Conservation (phyloP, 768 basidiomycete genomes). For the Rhizopogon sp. region DNA sequence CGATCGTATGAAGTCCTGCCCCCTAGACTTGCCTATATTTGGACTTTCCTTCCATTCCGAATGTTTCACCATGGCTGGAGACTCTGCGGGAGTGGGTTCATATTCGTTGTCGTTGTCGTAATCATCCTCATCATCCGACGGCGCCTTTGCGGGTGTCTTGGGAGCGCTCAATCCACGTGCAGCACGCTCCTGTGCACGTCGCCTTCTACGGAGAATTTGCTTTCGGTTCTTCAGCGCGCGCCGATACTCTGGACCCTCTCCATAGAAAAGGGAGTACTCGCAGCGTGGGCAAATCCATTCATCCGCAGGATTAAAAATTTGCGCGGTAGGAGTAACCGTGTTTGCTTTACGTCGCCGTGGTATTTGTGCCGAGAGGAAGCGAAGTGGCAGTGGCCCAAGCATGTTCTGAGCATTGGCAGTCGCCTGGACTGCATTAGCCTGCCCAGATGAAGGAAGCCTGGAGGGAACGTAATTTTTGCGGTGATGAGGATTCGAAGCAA, state of each 20-base stretch:
- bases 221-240: constrained; percentile 67
- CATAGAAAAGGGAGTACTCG: constrained; percentile 90
- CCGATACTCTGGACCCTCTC: constrained; percentile 65
- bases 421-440: constrained; percentile 32
- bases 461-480: constrained; percentile 91
- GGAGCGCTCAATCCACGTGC: constrained; percentile 29
- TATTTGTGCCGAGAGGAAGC: constrained; percentile 66
- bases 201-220: constrained; percentile 67
- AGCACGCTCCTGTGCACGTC: constrained; percentile 67
- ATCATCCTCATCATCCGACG: constrained; percentile 21
- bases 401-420: constrained; percentile 40
- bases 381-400: constrained; percentile 56
- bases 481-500: constrained; percentile 95
- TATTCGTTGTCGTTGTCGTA: constrained; percentile 13
- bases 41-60: constrained; percentile 14
- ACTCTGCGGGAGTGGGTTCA: constrained; percentile 5
- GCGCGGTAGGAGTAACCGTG: constrained; percentile 21
- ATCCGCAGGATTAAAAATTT: constrained; percentile 57
- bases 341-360: constrained; percentile 35
- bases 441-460: constrained; percentile 54
- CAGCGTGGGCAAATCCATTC: constrained; percentile 96
- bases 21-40: constrained; percentile 10
- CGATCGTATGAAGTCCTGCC: constrained; percentile 14
- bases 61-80: constrained; percentile 4
- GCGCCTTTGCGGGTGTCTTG: constrained; percentile 14